Conservation (phyloP, 2,329 filamentous ascomycete genomes). For the Trichoderma koningii region DNA sequence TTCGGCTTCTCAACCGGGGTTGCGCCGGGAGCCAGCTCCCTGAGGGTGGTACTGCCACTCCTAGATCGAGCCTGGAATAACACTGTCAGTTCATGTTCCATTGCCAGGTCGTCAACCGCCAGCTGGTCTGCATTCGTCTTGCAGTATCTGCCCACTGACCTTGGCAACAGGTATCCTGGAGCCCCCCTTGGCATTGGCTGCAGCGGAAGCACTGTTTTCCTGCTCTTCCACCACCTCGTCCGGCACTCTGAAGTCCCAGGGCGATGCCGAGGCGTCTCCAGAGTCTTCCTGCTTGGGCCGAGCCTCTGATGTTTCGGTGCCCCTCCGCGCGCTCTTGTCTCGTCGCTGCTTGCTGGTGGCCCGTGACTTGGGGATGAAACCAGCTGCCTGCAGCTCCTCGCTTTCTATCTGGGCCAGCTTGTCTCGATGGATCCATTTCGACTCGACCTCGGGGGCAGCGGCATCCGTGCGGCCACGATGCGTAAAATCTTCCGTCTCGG, state of each 20-base stretch:
- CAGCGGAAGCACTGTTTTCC: conserved; percentile 46
- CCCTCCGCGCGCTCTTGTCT: conserved; percentile 43
- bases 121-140: conserved; percentile 53
- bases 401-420: conserved; percentile 81
- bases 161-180: conserved; percentile 89
- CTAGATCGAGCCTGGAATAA: conserved; percentile 64
- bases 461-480: conserved; percentile 35
- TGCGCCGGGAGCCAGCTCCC: conserved; percentile 31
- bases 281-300: conserved; percentile 50
- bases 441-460: conserved; percentile 51
- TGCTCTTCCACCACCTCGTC: conserved; percentile 73
- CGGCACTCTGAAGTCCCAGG: conserved; percentile 74
- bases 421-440: conserved; percentile 84
- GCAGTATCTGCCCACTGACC: conserved; percentile 65
- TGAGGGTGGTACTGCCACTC: conserved; percentile 65
- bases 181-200: conserved; percentile 55
- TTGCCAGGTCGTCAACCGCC: conserved; percentile 62
- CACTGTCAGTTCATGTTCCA: conserved; percentile 52
- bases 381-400: conserved; percentile 76
- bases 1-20: conserved; percentile 31
- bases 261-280: conserved; percentile 47
- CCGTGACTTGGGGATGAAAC: conserved; percentile 58
- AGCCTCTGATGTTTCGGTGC: conserved; percentile 38
- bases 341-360: conserved; percentile 53
- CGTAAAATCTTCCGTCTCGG: conserved; percentile 35